phyloP scores from a whole-genome alignment of 345 rosid species.

The Acer yangbiense region DNA sequence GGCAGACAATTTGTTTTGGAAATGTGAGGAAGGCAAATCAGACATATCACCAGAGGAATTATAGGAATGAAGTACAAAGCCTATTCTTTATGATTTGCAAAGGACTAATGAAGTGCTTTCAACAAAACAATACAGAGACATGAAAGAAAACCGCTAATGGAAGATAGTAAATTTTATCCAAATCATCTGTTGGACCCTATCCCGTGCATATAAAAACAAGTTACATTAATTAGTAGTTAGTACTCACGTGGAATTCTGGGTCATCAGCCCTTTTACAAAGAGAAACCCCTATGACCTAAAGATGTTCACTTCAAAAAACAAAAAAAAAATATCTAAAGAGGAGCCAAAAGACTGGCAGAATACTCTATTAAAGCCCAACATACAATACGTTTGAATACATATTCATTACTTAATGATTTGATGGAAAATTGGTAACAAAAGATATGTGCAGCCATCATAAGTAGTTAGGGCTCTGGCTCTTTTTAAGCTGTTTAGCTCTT shows the following conservation, averaged over 20 bases:
- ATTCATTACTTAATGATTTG: background rate
- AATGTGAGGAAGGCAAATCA: background rate
- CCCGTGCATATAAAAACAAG: no score
- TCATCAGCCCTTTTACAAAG: background rate
- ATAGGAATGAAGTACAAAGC: background rate
- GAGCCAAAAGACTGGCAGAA: background rate
- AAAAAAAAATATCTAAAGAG: background rate
- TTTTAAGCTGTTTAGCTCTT: background rate
- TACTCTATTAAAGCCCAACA: background rate
- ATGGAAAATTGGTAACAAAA: background rate
- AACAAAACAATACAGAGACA: background rate
- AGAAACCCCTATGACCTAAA: background rate
- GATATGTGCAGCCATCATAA: background rate
- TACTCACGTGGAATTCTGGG: background rate
- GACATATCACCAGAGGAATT: background rate
- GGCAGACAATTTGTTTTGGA: background rate
- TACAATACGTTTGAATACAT: background rate
- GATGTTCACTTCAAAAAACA: background rate
- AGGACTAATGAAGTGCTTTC: background rate
- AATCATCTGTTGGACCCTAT: background rate
- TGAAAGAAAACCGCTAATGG: background rate
- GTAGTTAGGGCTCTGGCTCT: background rate
- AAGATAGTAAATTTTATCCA: background rate
- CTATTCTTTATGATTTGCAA: background rate
- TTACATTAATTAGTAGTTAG: background rate